Conservation (phyloP, 768 basidiomycete species). For the Xerocomus potaroensis region DNA sequence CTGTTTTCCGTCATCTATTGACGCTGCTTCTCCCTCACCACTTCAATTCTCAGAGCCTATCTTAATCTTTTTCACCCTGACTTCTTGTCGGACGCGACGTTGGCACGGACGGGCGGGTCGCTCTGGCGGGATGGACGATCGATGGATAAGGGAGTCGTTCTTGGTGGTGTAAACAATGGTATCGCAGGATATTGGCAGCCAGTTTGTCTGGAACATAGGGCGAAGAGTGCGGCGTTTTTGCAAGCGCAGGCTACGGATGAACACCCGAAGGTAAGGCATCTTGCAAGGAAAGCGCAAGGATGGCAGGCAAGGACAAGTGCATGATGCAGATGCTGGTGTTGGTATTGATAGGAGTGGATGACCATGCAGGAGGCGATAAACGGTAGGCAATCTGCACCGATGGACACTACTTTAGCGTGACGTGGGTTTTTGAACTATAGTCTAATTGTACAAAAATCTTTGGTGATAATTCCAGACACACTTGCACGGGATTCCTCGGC, state of each 20-base stretch:
- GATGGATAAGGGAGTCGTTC: conserved; percentile 36
- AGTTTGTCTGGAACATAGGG: conserved; percentile 63
- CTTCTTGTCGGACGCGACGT: conserved; percentile 46
- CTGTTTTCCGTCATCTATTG: no score
- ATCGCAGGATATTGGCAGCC: conserved; percentile 46
- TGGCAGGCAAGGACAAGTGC: background rate
- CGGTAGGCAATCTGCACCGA: background rate
- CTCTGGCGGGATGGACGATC: conserved; percentile 54
- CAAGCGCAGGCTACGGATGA: conserved; percentile 73
- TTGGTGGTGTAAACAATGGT: background rate
- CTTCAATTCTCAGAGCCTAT: conserved; percentile 43
- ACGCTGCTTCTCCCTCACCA: no score
- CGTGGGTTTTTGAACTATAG: no score
- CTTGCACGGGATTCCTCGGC: no score
- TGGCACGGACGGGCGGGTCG: conserved; percentile 71
- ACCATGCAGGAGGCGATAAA: conserved; percentile 24
- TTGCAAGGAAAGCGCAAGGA: conserved; percentile 46
- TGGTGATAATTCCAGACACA: no score
- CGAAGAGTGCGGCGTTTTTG: conserved; percentile 60
- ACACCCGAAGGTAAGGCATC: conserved; percentile 63
- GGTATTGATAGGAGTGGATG: conserved; percentile 13
- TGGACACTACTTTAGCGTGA: no score
- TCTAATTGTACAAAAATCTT: no score
- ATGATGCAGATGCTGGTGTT: conserved; percentile 2
- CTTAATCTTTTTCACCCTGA: conserved; percentile 57